Conservation (phyloP, 1,284 basidiomycete genomes). For the Pisolithus thermaeus region DNA sequence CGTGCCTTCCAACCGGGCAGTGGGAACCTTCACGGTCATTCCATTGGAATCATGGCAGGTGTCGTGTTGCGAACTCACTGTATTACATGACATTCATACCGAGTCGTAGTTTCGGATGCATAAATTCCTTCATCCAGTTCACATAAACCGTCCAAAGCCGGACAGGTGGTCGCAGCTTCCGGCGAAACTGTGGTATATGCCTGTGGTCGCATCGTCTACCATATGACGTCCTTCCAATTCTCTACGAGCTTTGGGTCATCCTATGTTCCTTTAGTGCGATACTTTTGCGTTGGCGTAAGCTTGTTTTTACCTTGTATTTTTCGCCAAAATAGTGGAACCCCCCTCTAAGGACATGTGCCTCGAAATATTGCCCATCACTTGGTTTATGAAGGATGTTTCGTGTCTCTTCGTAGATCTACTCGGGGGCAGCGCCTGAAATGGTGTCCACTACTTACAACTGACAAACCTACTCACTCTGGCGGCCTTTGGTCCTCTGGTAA, state of each 20-base stretch:
- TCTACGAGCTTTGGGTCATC: slow-evolving; percentile 67
- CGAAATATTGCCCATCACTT: slow-evolving; percentile 37
- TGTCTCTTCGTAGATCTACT: slow-evolving; percentile 62
- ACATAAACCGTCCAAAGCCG: not conserved
- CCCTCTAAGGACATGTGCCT: slow-evolving; percentile 59
- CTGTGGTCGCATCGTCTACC: slow-evolving; percentile 10
- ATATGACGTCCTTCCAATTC: slow-evolving; percentile 44
- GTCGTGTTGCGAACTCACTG: not conserved
- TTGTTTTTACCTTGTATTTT: slow-evolving; percentile 50
- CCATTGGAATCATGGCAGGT: slow-evolving; percentile 47
- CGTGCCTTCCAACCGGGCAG: slow-evolving; percentile 49
- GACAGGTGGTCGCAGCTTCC: not conserved
- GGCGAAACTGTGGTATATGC: not conserved
- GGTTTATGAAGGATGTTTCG: slow-evolving; percentile 34
- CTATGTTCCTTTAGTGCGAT: slow-evolving; percentile 27
- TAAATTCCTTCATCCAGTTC: too few species aligned
- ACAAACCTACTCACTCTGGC: slow-evolving; percentile 46
- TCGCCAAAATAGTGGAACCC: slow-evolving; percentile 69
- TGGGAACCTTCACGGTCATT: slow-evolving; percentile 49
- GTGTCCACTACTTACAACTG: not conserved
- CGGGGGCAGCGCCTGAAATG: not conserved
- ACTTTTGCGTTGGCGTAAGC: not conserved
- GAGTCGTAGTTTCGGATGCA: not conserved
- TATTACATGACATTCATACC: slow-evolving; percentile 2
- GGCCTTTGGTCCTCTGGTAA: slow-evolving; percentile 62